Evolutionary conservation across 1,284 basidiomycete species (phyloP), one percentile per base, ranked within the genome.

Genomic region (Moesziomyces parantarcticus): DNA sequence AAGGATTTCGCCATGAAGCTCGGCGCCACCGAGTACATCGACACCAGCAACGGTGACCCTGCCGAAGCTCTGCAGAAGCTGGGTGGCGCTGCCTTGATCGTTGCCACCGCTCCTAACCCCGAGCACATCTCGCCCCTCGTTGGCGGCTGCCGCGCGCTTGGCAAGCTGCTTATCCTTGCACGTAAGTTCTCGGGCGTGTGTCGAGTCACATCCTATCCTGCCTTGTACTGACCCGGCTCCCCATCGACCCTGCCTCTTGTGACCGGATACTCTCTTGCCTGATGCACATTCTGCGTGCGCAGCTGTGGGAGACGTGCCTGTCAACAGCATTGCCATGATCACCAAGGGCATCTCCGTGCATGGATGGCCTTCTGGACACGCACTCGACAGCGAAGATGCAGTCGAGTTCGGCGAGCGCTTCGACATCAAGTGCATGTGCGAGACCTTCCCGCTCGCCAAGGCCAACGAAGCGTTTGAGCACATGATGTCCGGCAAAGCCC

Each of bases 21-120:
- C n/a, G 85, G 85, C 14, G 85, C 85, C 3, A 74, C 82, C 62
- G 76, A 83, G 40, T 85, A 83, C 71, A 75, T 85, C 65, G 83
- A 73, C 20, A 69, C 68, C 20, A 69, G 56, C 34, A 70, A 74
- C 40, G 76, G 80, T 22, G 62, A 80, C 57, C 68, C 75, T 11
- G 81, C 78, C n/a, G 77, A 83, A 42, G 80, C 75, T 22, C 73
- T 86, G 16, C 70, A 83, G 47, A 83, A 86, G 77, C 63, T 85
- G 34, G 85, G 86, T 13, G 85, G 84, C 18, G 85, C 85, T 11
- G 80, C 81, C 22, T 60, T 83, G 40, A 80, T 85, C 49, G 55
- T 85, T 22, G 78, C 76, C 36, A 86, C 84, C 26, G 85, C 85
- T 1, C 84, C 85, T 9, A 71, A 66, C 45, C 57, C 81, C 1